Evolutionary conservation across 805 yeast species (phyloP).

Genomic region (Candida chauliodis): DNA sequence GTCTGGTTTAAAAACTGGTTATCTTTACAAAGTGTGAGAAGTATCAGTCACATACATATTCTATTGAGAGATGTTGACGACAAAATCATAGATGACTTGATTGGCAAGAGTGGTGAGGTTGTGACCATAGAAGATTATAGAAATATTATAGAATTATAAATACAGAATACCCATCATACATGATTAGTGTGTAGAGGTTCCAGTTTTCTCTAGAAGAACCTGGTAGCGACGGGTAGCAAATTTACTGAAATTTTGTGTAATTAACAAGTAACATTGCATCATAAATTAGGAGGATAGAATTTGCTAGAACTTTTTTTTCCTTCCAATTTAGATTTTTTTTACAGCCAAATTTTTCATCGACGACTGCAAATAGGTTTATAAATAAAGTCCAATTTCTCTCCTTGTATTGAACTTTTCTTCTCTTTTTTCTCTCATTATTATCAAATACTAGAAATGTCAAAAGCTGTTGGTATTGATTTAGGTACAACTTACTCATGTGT

Average conservation of each 20-base stretch:
- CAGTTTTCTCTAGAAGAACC: neutral
- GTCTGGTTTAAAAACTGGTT: constrained; percentile 76
- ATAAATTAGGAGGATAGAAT: constrained; percentile 3
- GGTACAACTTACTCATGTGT: constrained; percentile 95
- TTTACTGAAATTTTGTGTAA: neutral
- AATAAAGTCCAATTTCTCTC: neutral
- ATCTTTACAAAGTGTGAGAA: constrained; percentile 61
- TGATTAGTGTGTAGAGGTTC: neutral
- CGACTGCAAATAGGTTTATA: constrained; percentile 1
- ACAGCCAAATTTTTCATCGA: constrained; percentile 5
- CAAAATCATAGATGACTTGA: constrained; percentile 12
- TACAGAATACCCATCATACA: neutral
- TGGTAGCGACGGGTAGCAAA: constrained; percentile 4
- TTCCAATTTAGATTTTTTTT: neutral
- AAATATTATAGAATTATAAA: constrained; percentile 3
- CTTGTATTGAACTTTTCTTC: neutral
- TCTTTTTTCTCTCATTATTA: constrained; percentile 4
- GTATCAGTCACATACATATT: constrained; percentile 70
- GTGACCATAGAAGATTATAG: constrained; percentile 10
- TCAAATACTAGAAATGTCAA: too few species aligned
- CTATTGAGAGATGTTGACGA: constrained; percentile 41
- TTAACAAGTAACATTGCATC: constrained; percentile 3
- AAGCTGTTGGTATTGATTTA: constrained; percentile 87
- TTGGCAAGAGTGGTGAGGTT: constrained; percentile 9
- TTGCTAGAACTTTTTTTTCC: constrained; percentile 7